phyloP scores from a whole-genome alignment of 768 basidiomycete species.

The Leucocoprinus leucothites region DNA sequence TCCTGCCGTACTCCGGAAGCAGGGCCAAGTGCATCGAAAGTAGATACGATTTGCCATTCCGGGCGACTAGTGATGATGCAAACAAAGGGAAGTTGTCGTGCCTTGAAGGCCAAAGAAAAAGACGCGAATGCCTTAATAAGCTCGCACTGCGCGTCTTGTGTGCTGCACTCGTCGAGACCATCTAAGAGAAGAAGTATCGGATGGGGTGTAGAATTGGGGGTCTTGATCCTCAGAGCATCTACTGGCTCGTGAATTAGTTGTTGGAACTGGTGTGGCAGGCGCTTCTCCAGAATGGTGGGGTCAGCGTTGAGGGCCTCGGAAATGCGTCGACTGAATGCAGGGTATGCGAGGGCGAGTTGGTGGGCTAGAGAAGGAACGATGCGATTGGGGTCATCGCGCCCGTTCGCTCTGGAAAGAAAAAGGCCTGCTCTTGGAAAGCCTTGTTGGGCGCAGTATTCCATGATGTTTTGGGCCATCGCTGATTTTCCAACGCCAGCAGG shows the following conservation, averaged over 20 bases:
- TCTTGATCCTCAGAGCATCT: too few relatives aligned
- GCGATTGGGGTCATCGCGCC: too few relatives aligned
- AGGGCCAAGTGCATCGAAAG: not conserved
- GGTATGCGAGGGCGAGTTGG: not conserved
- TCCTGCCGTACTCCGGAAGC: not conserved
- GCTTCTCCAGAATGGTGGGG: too few relatives aligned
- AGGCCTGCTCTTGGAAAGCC: too few relatives aligned
- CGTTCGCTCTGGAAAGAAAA: too few relatives aligned
- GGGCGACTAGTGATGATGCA: not conserved
- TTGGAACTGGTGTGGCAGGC: not conserved
- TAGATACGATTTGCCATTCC: conserved; percentile 1
- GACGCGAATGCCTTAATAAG: not conserved
- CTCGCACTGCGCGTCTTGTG: not conserved
- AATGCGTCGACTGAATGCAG: not conserved
- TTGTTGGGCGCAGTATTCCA: too few relatives aligned
- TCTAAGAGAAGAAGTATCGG: not conserved
- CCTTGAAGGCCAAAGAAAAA: not conserved
- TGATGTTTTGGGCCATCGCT: too few relatives aligned
- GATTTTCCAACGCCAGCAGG: too few relatives aligned
- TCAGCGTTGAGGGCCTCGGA: not conserved
- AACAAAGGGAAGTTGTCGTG: not conserved
- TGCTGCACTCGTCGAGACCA: conserved; percentile 3
- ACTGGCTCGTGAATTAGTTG: not conserved
- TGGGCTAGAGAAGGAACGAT: conserved; percentile 1
- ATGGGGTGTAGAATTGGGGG: not conserved